Percentiles rank a stretch among this genome's conserved stretches.
phyloP scores from a whole-genome alignment of 306 rosid genomes.

The Casuarina equisetifolia region DNA sequence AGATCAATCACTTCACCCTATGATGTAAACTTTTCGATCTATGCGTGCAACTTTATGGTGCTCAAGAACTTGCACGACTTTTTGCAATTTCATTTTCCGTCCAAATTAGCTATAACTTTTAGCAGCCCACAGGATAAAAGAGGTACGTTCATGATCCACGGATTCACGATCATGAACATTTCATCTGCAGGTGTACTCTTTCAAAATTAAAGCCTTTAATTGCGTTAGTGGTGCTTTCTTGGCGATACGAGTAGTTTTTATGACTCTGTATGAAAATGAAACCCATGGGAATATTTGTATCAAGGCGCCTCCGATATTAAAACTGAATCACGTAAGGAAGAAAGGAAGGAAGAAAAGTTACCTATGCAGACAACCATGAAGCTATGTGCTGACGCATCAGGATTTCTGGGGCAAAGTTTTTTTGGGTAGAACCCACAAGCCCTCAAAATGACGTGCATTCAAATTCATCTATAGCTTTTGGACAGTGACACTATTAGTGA shows the following conservation, averaged over 20 bases:
- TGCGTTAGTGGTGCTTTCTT: not conserved
- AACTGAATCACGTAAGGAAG: not conserved
- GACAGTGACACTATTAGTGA: constrained; percentile 8
- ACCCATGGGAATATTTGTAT: too few species aligned
- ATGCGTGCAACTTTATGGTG: not conserved
- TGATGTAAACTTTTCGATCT: too few species aligned
- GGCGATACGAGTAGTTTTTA: not conserved
- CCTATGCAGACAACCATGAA: too few species aligned
- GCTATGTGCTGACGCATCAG: not conserved
- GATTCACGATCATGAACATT: not conserved
- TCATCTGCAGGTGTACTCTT: not conserved
- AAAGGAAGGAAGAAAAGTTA: too few species aligned
- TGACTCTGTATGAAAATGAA: too few species aligned
- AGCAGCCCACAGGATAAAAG: not conserved
- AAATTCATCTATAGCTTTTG: constrained; percentile 5
- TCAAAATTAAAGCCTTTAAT: not conserved
- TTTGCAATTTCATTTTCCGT: not conserved
- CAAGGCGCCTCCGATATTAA: too few species aligned
- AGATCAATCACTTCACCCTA: not conserved
- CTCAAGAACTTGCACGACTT: not conserved
- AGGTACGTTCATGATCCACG: not conserved
- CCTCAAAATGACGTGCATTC: not conserved
- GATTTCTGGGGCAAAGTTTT: not conserved
- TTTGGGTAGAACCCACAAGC: not conserved
- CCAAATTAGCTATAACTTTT: not conserved